Conservation (phyloP, 192 early-diverging fungal species). For the Diversispora eburnea region DNA sequence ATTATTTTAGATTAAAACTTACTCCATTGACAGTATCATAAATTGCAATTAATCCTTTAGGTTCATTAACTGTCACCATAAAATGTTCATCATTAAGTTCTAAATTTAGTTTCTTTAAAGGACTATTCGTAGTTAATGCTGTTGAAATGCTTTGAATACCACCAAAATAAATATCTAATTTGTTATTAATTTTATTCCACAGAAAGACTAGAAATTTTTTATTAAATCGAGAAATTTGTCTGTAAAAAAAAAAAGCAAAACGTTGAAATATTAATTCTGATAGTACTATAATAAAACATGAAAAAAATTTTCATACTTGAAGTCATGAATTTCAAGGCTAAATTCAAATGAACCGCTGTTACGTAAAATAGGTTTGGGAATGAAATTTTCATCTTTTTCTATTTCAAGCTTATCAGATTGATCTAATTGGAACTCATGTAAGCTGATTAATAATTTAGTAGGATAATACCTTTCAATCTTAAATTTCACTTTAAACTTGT, state of each 20-base stretch:
- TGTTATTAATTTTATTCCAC: slow-evolving; percentile 4
- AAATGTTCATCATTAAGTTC: neutral
- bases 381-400: neutral
- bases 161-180: slow-evolving; percentile 16
- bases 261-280: neutral
- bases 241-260: neutral
- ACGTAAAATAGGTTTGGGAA: neutral
- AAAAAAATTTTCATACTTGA: neutral
- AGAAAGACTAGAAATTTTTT: slow-evolving; percentile 18
- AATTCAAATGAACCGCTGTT: neutral
- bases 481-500: neutral
- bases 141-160: neutral
- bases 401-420: neutral
- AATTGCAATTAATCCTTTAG: slow-evolving; percentile 28
- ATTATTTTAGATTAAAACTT: neutral
- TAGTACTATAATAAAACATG: neutral
- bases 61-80: slow-evolving; percentile 24
- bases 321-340: slow-evolving; percentile 8
- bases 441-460: neutral
- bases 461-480: neutral
- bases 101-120: slow-evolving; percentile 5
- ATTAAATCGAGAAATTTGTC: slow-evolving; percentile 13
- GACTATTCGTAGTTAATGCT: neutral
- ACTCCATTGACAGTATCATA: slow-evolving; percentile 24
- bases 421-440: neutral